phyloP scores from a whole-genome alignment of 768 basidiomycete species.

The Candolleomyces eurysporus region DNA sequence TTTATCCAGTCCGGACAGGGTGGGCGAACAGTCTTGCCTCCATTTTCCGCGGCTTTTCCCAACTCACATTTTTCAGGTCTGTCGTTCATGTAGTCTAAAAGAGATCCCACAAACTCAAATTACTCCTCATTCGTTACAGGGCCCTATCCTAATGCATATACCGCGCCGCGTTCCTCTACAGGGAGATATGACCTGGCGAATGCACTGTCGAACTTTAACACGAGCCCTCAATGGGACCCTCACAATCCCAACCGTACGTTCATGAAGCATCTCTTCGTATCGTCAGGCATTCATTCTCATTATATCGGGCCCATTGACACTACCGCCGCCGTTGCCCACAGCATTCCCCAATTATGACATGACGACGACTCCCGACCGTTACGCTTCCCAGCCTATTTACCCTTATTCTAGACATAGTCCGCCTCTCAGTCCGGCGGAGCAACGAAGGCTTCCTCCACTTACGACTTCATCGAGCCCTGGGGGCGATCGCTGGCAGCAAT shows the following conservation, averaged over 20 bases:
- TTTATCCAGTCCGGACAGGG: conserved; percentile 76
- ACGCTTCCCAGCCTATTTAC: conserved; percentile 44
- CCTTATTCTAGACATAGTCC: conserved; percentile 45
- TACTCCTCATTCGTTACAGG: conserved; percentile 53
- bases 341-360: conserved; percentile 53
- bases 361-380: conserved; percentile 46
- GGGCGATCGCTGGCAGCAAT: conserved; percentile 48
- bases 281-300: conserved; percentile 33
- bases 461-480: conserved; percentile 41
- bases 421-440: conserved; percentile 50
- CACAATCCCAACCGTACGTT: conserved; percentile 27
- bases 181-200: conserved; percentile 57
- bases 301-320: conserved; percentile 33
- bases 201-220: conserved; percentile 34
- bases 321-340: conserved; percentile 39
- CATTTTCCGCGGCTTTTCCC: conserved; percentile 82
- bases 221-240: conserved; percentile 31
- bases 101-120: conserved; percentile 55
- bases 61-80: conserved; percentile 89
- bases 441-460: conserved; percentile 60
- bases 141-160: conserved; percentile 61
- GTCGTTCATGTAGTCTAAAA: conserved; percentile 57
- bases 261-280: conserved; percentile 16
- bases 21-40: conserved; percentile 87
- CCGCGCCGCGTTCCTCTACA: conserved; percentile 64